These are phyloP conservation scores for Chlorella sp. DNA, from an alignment of 139 green algal genomes.

Conservation along the genomic window DNA sequence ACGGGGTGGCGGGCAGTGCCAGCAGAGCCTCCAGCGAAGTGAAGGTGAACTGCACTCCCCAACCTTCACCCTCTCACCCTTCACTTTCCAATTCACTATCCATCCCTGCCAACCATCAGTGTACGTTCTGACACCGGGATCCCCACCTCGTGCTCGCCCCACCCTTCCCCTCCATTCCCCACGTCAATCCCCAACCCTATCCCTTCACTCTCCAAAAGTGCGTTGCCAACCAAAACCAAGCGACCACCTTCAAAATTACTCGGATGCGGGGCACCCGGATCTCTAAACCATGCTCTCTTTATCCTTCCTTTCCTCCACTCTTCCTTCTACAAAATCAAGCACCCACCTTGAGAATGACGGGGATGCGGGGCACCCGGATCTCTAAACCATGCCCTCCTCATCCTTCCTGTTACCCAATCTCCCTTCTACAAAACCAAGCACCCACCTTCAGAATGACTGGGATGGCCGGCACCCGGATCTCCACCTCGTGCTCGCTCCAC, in stretches of 20 bases:
- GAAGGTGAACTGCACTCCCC: background rate
- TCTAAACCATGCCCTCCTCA: no score
- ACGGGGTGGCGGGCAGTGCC: background rate
- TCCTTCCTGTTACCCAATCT: no score
- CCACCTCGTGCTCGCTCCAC: constrained; percentile 12
- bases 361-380: no score
- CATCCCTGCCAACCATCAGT: no score
- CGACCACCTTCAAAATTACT: constrained; percentile 49
- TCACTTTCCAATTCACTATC: no score
- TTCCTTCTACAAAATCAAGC: no score
- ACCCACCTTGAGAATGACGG: no score
- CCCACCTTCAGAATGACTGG: constrained; percentile 53
- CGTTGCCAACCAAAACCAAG: no score
- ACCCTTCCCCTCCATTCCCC: background rate
- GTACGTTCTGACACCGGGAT: background rate
- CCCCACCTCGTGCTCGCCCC: background rate
- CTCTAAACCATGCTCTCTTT: constrained; percentile 7
- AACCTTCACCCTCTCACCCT: no score
- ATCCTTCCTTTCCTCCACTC: no score
- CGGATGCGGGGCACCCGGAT: constrained; percentile 38
- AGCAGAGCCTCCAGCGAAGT: background rate
- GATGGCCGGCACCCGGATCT: constrained; percentile 28
- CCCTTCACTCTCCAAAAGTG: background rate
- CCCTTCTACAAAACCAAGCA: no score
- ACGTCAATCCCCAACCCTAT: no score